phyloP scores from a whole-genome alignment of 768 basidiomycete genomes.

The Neoboletus brunneissimus region DNA sequence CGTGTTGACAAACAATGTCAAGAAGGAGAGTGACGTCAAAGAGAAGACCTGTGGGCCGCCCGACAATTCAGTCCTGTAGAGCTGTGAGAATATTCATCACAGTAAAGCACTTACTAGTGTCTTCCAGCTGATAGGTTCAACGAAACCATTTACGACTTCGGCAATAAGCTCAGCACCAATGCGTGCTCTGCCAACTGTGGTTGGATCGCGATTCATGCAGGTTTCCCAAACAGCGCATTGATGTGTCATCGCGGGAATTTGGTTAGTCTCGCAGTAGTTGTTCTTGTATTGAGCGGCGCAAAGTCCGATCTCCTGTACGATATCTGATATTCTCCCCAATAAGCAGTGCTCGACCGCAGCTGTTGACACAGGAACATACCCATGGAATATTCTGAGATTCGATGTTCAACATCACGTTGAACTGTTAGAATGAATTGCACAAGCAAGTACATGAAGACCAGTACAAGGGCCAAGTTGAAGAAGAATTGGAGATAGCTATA shows the following conservation, averaged over 20 bases:
- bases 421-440: constrained; percentile 88
- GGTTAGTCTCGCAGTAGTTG: constrained; percentile 73
- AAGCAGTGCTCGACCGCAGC: constrained; percentile 17
- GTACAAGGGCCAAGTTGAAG: constrained; percentile 83
- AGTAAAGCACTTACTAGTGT: constrained; percentile 64
- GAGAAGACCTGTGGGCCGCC: constrained; percentile 55
- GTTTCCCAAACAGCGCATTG: constrained; percentile 89
- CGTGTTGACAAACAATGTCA: constrained; percentile 81
- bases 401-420: constrained; percentile 83
- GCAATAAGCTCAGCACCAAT: constrained; percentile 94
- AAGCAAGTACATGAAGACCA: constrained; percentile 81
- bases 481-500: constrained; percentile 88
- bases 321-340: constrained; percentile 48
- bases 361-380: constrained; percentile 43
- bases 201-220: constrained; percentile 94
- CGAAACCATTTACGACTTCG: constrained; percentile 94
- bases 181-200: constrained; percentile 81
- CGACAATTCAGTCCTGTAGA: constrained; percentile 18
- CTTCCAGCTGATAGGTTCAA: constrained; percentile 97
- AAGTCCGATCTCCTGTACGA: constrained; percentile 87
- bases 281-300: constrained; percentile 79
- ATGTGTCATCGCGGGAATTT: constrained; percentile 84
- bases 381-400: constrained; percentile 84
- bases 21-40: constrained; percentile 69
- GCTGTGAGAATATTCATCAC: constrained; percentile 12